These are phyloP conservation scores for Vitis hybrid DNA, from an alignment of 177 flowering plant species.

Conservation along the genomic window DNA sequence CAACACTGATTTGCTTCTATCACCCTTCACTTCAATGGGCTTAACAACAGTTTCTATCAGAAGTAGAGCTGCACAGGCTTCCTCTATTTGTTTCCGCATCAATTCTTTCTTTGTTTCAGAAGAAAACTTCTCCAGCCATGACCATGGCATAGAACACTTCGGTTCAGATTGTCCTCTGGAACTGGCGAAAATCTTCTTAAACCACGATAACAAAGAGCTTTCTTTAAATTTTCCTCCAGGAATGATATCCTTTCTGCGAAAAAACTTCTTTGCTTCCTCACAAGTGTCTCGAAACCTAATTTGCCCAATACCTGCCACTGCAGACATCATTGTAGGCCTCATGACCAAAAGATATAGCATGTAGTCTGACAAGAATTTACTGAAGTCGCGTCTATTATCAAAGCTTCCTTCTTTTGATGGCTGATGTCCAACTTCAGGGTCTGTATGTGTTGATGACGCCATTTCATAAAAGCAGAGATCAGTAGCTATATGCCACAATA, in stretches of 20 bases:
- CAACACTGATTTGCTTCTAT: conserved; percentile 16
- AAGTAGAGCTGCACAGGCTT: conserved; percentile 3
- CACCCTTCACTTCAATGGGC: not conserved
- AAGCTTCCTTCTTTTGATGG: too few species aligned
- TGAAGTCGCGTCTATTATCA: too few species aligned
- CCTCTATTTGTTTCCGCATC: not conserved
- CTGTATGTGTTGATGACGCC: too few species aligned
- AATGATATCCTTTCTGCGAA: not conserved
- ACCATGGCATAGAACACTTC: too few species aligned
- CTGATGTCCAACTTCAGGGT: too few species aligned
- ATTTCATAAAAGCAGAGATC: conserved; percentile 7
- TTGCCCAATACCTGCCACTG: conserved; percentile 8
- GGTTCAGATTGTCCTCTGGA: too few species aligned
- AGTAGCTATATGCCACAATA: conserved; percentile 26
- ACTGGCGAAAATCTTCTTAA: too few species aligned
- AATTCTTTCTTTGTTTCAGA: too few species aligned
- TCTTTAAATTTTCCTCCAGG: not conserved
- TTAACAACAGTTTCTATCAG: not conserved
- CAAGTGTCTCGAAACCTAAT: conserved; percentile 9
- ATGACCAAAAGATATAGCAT: conserved; percentile 24
- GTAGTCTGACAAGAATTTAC: conserved; percentile 17
- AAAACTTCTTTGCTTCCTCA: conserved; percentile 7
- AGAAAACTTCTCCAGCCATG: too few species aligned
- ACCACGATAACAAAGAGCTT: too few species aligned
- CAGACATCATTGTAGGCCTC: conserved; percentile 14